Base-by-base conservation (phyloP, 2,329 filamentous ascomycete species). In the Cryphonectria naterciae region DNA sequence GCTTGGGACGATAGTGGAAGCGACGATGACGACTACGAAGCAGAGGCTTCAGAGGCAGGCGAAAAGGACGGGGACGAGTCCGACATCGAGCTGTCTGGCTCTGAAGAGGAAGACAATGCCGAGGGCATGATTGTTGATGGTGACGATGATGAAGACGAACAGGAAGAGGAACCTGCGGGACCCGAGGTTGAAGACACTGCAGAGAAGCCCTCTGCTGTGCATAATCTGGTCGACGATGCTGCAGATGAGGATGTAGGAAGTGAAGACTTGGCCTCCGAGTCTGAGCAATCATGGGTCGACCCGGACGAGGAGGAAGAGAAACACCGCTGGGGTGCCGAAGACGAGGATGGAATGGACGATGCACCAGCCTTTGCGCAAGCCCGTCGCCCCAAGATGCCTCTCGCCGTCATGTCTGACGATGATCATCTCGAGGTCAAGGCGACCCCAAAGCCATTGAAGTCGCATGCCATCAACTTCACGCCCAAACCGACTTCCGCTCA, bases 331-430 rank as follows among this genome's bases (percentile, higher is more conserved):
- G 75, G 76, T 46, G 78, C 78, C 8, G 81, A 84, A 41, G 32
- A 43, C 11, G 83, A 83, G 2, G 80, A 82, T 13, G 78, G 78
- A 35, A 49, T 46, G 43, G 68, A 70, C 28, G 54, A 67, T 7
- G 19, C 32, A 35, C 70, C 70, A 64, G 68, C 70, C 32, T 63
- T 68, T 19, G 46, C 67, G 37, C 65, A 70, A 46, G 46, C 79
- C n/a, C 83, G 86, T 62, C 84, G 85, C 37, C 74, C 85, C 76
- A 83, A 87, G 78, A 84, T 89, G 77, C 81, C 85, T 73, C 75
- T 81, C 70, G 78, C 85, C 68, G 76, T 90, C 61, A 82, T 93
- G 35, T 88, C 92, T 2, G 88, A 92, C 68, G 92, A 92, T 46
- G 90, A 92, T 19, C 89, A 92, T 37, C 86, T 89, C 10, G 86